Percentiles rank a stretch among this genome's conserved stretches.
phyloP scores from a whole-genome alignment of 768 basidiomycete genomes.

The Antrodiella citrinella region DNA sequence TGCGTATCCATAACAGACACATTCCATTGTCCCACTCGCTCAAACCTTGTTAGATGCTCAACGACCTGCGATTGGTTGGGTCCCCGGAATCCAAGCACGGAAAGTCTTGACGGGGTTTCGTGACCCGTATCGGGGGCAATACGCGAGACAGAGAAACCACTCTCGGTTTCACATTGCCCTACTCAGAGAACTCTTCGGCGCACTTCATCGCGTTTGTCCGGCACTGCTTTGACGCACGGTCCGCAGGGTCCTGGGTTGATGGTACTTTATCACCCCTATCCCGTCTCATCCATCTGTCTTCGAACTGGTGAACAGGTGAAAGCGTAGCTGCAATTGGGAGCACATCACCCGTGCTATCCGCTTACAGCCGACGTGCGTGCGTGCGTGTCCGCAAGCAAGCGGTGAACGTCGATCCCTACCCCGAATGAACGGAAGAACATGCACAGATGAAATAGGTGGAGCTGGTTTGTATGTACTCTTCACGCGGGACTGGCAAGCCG shows the following conservation, averaged over 20 bases:
- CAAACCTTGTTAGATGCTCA: neutral
- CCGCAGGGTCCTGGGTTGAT: neutral
- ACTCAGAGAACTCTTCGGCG: neutral
- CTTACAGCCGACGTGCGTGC: neutral
- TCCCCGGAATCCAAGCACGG: neutral
- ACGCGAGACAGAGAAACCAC: too few relatives aligned
- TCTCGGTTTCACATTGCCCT: neutral
- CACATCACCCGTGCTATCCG: neutral
- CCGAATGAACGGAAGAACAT: neutral
- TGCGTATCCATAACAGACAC: neutral
- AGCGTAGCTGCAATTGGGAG: neutral
- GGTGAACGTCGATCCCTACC: neutral
- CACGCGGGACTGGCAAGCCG: neutral
- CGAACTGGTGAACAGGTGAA: neutral
- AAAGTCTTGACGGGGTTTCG: neutral
- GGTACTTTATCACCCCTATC: neutral
- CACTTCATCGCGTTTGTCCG: neutral
- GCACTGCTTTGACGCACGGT: neutral
- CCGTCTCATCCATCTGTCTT: neutral
- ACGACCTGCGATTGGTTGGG: neutral
- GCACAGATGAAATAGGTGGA: too few relatives aligned
- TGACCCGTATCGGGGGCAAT: neutral
- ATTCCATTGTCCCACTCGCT: neutral
- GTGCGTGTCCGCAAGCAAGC: neutral
- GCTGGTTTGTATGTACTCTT: neutral